Percentiles rank a stretch among this genome's conserved stretches.
Conservation (phyloP, 2,329 filamentous ascomycete genomes). For the Pestalotiopsis sp. region DNA sequence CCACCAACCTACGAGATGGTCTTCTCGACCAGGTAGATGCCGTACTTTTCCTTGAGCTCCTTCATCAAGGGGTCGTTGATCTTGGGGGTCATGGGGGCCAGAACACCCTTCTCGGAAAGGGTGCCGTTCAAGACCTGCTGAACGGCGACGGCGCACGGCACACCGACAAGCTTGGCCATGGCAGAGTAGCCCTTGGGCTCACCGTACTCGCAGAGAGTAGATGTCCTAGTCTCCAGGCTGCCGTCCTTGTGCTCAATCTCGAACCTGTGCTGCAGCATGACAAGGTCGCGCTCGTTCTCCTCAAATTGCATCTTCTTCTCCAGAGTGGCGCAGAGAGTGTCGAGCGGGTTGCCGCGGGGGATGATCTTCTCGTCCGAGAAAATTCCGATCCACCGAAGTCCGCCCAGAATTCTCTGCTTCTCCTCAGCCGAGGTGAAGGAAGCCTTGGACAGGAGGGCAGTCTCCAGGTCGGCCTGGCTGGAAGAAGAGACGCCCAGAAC, state of each 20-base stretch:
- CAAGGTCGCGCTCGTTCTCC: conserved; percentile 80
- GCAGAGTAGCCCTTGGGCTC: conserved; percentile 75
- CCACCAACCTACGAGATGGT: background rate
- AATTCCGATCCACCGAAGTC: conserved; percentile 72
- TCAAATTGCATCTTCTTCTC: conserved; percentile 92
- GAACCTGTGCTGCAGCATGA: conserved; percentile 78
- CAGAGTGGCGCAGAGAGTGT: conserved; percentile 84
- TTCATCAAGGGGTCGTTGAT: conserved; percentile 66
- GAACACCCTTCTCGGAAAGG: conserved; percentile 71
- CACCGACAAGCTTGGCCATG: conserved; percentile 83
- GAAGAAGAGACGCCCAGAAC: conserved; percentile 71
- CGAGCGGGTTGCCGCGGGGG: conserved; percentile 77
- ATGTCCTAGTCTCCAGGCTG: conserved; percentile 73
- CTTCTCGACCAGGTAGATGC: conserved; percentile 10
- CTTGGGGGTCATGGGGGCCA: conserved; percentile 76
- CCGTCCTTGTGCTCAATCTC: conserved; percentile 84
- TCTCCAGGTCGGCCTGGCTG: conserved; percentile 69
- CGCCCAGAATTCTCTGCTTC: conserved; percentile 69
- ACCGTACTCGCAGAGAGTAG: conserved; percentile 82
- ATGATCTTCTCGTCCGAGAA: conserved; percentile 72
- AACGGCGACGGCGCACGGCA: conserved; percentile 70
- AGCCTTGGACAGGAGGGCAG: conserved; percentile 75
- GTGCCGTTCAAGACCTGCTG: conserved; percentile 77
- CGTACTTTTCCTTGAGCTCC: conserved; percentile 38
- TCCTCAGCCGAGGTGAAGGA: conserved; percentile 71